A percentile compares a stretch with the other conserved stretches of the same genome.
phyloP scores from a whole-genome alignment of 192 early-diverging fungal species.

The Linnemannia zychae region DNA sequence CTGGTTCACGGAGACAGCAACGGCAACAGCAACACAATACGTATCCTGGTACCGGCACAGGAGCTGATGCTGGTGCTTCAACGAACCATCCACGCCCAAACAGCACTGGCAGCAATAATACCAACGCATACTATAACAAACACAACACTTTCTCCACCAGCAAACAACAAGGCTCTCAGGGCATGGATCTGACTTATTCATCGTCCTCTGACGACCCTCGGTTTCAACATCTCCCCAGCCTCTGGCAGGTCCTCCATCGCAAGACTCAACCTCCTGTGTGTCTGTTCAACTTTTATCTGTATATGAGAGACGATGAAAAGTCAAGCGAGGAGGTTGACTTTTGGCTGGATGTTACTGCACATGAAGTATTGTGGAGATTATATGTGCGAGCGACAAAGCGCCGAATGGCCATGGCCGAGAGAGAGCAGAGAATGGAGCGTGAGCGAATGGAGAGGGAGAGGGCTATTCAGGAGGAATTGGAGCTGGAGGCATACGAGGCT shows the following conservation, averaged over 20 bases:
- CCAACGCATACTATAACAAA: neutral
- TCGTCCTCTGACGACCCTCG: constrained; percentile 18
- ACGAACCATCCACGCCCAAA: neutral
- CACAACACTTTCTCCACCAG: neutral
- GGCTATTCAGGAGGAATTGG: neutral
- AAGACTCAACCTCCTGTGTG: constrained; percentile 80
- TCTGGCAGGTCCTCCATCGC: constrained; percentile 76
- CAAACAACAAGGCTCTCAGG: constrained; percentile 21
- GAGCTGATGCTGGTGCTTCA: neutral
- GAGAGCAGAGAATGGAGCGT: constrained; percentile 11
- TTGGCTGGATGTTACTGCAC: constrained; percentile 79
- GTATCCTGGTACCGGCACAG: neutral
- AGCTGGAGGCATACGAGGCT: constrained; percentile 1
- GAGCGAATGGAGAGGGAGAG: constrained; percentile 13
- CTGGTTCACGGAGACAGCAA: neutral
- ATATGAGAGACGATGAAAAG: constrained; percentile 75
- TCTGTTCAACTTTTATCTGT: constrained; percentile 83
- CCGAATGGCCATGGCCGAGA: constrained; percentile 13
- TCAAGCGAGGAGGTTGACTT: constrained; percentile 82
- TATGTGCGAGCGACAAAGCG: constrained; percentile 57
- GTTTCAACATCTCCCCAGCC: constrained; percentile 68
- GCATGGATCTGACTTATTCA: constrained; percentile 29
- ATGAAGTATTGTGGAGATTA: constrained; percentile 75
- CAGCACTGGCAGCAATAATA: neutral
- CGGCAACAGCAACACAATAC: neutral